These are phyloP conservation scores for Cladobotryum mycophilum DNA, from an alignment of 2,329 filamentous ascomycete species.

Conservation along the genomic window DNA sequence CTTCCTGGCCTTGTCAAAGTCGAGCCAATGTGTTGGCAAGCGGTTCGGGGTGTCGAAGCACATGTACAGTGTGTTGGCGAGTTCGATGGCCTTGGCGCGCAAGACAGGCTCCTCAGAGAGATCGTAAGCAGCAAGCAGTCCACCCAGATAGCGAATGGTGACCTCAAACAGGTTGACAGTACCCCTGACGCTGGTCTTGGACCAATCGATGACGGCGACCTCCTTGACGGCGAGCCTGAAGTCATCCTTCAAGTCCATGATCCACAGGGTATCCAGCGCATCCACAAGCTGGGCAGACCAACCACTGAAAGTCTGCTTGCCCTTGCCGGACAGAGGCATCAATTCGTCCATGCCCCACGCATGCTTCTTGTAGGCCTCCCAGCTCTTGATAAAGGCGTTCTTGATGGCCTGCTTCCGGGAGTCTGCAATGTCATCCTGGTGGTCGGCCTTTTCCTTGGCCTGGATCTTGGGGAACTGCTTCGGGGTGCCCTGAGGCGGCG, in stretches of 20 bases:
- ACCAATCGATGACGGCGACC: slow-evolving; percentile 50
- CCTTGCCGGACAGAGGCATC: slow-evolving; percentile 41
- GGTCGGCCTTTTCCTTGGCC: slow-evolving; percentile 27
- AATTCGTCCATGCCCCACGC: slow-evolving; percentile 55
- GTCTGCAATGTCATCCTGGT: slow-evolving; percentile 29
- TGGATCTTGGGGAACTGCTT: slow-evolving; percentile 38
- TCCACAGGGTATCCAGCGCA: slow-evolving; percentile 52
- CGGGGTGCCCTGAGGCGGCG: slow-evolving; percentile 30
- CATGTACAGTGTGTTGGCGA: slow-evolving; percentile 47
- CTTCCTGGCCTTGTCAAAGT: slow-evolving; percentile 35
- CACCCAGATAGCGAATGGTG: slow-evolving; percentile 50
- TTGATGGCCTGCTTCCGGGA: slow-evolving; percentile 33
- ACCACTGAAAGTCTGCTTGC: slow-evolving; percentile 43
- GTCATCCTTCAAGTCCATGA: slow-evolving; percentile 52
- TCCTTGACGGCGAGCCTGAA: slow-evolving; percentile 44
- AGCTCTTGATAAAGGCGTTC: slow-evolving; percentile 37
- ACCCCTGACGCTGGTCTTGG: slow-evolving; percentile 35
- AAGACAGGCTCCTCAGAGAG: slow-evolving; percentile 41
- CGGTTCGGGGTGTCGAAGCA: slow-evolving; percentile 50
- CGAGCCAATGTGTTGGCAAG: slow-evolving; percentile 41
- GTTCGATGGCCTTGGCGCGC: slow-evolving; percentile 44
- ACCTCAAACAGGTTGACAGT: slow-evolving; percentile 57
- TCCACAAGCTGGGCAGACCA: slow-evolving; percentile 57
- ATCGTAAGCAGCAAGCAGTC: slow-evolving; percentile 47
- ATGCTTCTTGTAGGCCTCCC: slow-evolving; percentile 47